A percentile compares a stretch with the other conserved stretches of the same genome.
Conservation (phyloP, 495 filamentous ascomycete species). For the Penicillium mononematosum region DNA sequence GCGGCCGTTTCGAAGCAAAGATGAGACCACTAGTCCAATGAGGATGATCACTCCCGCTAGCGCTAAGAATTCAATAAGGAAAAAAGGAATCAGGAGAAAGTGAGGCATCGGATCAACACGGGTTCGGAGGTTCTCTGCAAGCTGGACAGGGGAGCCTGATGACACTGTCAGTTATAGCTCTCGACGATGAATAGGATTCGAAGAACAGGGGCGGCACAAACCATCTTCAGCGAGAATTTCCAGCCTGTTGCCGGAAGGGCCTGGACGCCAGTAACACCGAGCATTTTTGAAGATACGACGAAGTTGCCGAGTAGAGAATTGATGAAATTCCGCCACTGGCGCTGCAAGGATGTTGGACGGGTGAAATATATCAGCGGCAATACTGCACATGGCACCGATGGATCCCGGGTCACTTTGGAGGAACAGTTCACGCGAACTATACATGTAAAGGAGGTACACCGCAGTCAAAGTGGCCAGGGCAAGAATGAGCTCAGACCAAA, state of each 20-base stretch:
- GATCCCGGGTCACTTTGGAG: constrained; percentile 42
- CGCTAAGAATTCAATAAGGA: constrained; percentile 40
- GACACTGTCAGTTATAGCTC: constrained; percentile 7
- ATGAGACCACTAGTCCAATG: constrained; percentile 35
- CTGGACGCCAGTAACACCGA: constrained; percentile 36
- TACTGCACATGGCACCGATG: constrained; percentile 45
- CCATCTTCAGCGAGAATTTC: constrained; percentile 41
- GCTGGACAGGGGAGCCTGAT: constrained; percentile 28
- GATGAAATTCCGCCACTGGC: constrained; percentile 35
- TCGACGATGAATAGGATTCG: neutral
- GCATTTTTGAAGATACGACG: constrained; percentile 35
- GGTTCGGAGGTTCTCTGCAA: constrained; percentile 26
- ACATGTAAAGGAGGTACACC: constrained; percentile 32
- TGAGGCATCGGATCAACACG: constrained; percentile 41
- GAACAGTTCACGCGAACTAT: constrained; percentile 35
- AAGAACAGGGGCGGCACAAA: constrained; percentile 7
- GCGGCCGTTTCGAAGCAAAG: constrained; percentile 33
- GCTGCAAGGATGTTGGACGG: constrained; percentile 34
- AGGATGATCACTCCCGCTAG: constrained; percentile 37
- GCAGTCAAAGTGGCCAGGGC: constrained; percentile 25
- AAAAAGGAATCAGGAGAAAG: constrained; percentile 42
- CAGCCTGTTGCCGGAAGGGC: constrained; percentile 31
- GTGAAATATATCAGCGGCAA: constrained; percentile 39
- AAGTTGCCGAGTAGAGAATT: constrained; percentile 41
- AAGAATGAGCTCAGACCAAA: constrained; percentile 37